A percentile compares a stretch with the other conserved stretches of the same genome.
Evolutionary conservation across 83 land plant species (phyloP).

Genomic region (Diphasiastrum complanatum): DNA sequence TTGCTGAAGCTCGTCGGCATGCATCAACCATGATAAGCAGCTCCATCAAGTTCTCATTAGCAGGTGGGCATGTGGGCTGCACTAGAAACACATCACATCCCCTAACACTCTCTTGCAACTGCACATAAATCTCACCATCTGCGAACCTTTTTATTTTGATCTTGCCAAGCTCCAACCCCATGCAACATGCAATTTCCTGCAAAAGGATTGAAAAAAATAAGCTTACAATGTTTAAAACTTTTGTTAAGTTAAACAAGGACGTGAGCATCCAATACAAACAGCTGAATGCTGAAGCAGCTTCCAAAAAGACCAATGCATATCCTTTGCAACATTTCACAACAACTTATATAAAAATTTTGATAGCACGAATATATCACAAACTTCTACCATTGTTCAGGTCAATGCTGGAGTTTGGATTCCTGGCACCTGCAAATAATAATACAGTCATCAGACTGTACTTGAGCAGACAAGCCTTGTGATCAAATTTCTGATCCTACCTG

Average conservation of each 20-base stretch:
- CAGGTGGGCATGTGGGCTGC: constrained; percentile 93
- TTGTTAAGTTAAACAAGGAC: background rate
- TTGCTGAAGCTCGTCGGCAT: constrained; percentile 86
- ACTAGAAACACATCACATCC: constrained; percentile 92
- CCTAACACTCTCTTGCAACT: constrained; percentile 88
- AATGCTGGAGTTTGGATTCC: no score
- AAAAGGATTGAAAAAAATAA: constrained; percentile 1
- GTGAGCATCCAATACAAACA: background rate
- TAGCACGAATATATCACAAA: no score
- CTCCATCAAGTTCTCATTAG: constrained; percentile 96
- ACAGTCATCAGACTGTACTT: no score
- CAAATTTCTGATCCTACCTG: no score
- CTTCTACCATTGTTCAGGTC: no score
- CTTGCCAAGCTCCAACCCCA: constrained; percentile 80
- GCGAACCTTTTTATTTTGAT: constrained; percentile 93
- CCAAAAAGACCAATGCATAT: no score
- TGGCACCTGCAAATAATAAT: no score
- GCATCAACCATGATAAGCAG: constrained; percentile 94
- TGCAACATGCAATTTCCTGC: constrained; percentile 87
- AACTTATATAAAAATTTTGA: no score
- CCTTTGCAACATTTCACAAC: no score
- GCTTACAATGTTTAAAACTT: background rate
- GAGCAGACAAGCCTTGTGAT: no score
- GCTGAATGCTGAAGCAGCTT: background rate
- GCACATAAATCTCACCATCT: constrained; percentile 94